These are phyloP conservation scores for Epichloe sibirici DNA, from an alignment of 2,329 filamentous ascomycete species.

Conservation along the genomic window DNA sequence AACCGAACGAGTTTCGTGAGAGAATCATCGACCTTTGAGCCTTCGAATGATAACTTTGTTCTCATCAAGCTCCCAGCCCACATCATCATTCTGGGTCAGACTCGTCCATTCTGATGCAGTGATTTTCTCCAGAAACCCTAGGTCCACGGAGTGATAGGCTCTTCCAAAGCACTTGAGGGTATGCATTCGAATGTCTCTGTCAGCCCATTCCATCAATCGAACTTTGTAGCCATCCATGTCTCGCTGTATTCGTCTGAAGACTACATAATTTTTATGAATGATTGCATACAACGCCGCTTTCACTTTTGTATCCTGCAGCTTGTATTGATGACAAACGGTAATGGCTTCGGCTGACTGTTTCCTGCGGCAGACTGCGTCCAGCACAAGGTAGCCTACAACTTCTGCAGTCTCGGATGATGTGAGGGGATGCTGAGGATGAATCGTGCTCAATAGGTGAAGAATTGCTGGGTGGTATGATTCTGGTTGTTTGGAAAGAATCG, in stretches of 20 bases:
- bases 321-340: slow-evolving; percentile 47
- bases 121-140: slow-evolving; percentile 54
- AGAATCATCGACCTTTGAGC: slow-evolving; percentile 28
- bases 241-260: slow-evolving; percentile 59
- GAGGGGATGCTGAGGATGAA: slow-evolving; percentile 59
- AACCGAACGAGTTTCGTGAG: slow-evolving; percentile 5
- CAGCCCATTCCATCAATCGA: slow-evolving; percentile 70
- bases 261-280: slow-evolving; percentile 69
- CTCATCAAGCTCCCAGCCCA: slow-evolving; percentile 75
- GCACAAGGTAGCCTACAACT: slow-evolving; percentile 65
- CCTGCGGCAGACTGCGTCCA: slow-evolving; percentile 81
- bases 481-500: slow-evolving; percentile 68
- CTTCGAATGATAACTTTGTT: slow-evolving; percentile 64
- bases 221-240: slow-evolving; percentile 71
- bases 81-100: slow-evolving; percentile 53
- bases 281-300: slow-evolving; percentile 58
- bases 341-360: slow-evolving; percentile 64
- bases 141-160: slow-evolving; percentile 64
- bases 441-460: slow-evolving; percentile 58
- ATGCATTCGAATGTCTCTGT: slow-evolving; percentile 59
- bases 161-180: slow-evolving; percentile 78
- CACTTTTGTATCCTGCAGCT: slow-evolving; percentile 54
- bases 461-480: slow-evolving; percentile 87
- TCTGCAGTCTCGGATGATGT: slow-evolving; percentile 64
- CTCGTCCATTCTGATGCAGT: slow-evolving; percentile 61